A percentile compares a stretch with the other conserved stretches of the same genome.
Conservation (phyloP, 345 rosid species). For the Noccaea caerulescens region DNA sequence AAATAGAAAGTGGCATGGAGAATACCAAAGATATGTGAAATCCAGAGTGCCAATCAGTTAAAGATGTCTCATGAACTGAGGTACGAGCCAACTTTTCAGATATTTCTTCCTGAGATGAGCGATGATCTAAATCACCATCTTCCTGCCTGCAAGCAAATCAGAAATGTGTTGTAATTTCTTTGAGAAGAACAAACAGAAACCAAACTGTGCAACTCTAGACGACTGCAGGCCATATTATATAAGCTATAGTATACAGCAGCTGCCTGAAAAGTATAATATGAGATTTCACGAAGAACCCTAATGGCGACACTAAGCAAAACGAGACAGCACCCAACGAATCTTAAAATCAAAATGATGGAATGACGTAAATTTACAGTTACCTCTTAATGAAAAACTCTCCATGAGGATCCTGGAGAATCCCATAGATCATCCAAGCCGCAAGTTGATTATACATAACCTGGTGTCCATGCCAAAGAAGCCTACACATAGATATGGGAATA, state of each 20-base stretch:
- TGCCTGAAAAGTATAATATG: background rate
- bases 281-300: constrained; percentile 3
- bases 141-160: constrained; percentile 69
- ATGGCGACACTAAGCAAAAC: background rate
- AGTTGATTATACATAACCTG: constrained; percentile 95
- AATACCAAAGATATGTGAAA: constrained; percentile 88
- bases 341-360: background rate
- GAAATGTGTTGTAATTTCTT: background rate
- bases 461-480: constrained; percentile 99
- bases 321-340: background rate
- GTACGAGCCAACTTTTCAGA: constrained; percentile 69
- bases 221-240: background rate
- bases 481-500: constrained; percentile 39
- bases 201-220: constrained; percentile 8
- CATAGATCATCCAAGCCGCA: constrained; percentile 96
- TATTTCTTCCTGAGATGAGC: constrained; percentile 60
- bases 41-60: constrained; percentile 96
- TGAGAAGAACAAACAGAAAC: constrained; percentile 23
- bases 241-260: constrained; percentile 11
- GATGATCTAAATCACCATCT: constrained; percentile 63
- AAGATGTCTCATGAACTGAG: constrained; percentile 73
- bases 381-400: constrained; percentile 87
- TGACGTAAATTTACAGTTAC: constrained; percentile 41
- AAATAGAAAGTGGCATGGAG: constrained; percentile 26
- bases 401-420: constrained; percentile 95